A percentile compares a stretch with the other conserved stretches of the same genome.
phyloP scores from a whole-genome alignment of 2,329 filamentous ascomycete species.

The Fusarium albosuccineum region DNA sequence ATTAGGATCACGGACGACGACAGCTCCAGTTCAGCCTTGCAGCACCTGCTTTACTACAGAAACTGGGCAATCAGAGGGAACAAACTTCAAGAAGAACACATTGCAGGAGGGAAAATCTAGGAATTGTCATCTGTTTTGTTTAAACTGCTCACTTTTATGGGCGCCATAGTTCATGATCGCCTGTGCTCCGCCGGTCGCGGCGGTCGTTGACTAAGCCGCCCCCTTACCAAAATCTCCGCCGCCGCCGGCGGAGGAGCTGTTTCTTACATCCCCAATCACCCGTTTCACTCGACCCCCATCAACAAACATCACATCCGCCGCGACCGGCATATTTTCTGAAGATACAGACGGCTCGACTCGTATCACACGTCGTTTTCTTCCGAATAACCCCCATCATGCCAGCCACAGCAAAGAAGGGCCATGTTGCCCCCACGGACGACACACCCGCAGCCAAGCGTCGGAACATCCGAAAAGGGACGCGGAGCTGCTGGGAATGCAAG shows the following conservation, averaged over 20 bases:
- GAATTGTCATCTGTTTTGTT: too few species aligned
- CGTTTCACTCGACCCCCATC: background rate
- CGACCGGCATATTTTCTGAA: background rate
- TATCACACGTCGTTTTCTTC: background rate
- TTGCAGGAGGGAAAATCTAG: too few species aligned
- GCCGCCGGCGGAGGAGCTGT: background rate
- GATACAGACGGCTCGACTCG: too few species aligned
- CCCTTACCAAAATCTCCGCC: background rate
- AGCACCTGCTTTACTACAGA: too few species aligned
- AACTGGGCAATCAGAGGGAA: too few species aligned
- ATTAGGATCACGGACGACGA: too few species aligned
- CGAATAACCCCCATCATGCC: background rate
- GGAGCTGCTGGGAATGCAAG: conserved; percentile 31
- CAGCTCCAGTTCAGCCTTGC: too few species aligned
- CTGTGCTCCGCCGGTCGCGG: background rate
- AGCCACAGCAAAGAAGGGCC: background rate
- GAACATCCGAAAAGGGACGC: conserved; percentile 28
- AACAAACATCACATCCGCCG: background rate
- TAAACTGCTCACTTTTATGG: too few species aligned
- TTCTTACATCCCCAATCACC: too few species aligned
- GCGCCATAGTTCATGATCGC: too few species aligned
- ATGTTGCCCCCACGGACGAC: background rate
- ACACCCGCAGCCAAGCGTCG: conserved; percentile 15
- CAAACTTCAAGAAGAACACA: too few species aligned
- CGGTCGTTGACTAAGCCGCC: background rate